Conservation (phyloP, 495 filamentous ascomycete genomes). For the Penicillium verhagenii region DNA sequence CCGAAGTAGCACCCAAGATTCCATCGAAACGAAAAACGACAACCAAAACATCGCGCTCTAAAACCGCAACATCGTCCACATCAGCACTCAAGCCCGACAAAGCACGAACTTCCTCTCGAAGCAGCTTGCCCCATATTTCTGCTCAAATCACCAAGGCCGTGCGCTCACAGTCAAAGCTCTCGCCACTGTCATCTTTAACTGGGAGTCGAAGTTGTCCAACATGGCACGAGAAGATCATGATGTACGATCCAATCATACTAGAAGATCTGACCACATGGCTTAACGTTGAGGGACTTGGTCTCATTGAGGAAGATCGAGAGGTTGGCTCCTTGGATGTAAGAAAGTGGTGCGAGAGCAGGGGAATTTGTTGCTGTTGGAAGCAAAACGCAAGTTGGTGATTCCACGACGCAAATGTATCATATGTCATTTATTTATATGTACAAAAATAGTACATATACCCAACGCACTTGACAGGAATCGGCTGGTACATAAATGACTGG, state of each 20-base stretch:
- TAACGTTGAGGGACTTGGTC: constrained; percentile 65
- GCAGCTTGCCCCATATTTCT: constrained; percentile 47
- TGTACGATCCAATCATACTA: constrained; percentile 88
- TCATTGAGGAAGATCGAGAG: constrained; percentile 64
- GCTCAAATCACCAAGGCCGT: constrained; percentile 66
- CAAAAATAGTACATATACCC: neutral
- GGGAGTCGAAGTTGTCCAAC: constrained; percentile 39
- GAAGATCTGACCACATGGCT: constrained; percentile 87
- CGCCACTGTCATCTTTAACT: constrained; percentile 2
- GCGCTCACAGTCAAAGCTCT: constrained; percentile 49
- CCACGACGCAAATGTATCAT: neutral
- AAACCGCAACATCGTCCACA: neutral
- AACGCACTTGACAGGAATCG: no score
- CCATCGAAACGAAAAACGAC: constrained; percentile 14
- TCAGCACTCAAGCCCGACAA: constrained; percentile 1
- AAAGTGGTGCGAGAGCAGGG: constrained; percentile 82
- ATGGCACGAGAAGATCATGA: constrained; percentile 89
- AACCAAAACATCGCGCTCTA: constrained; percentile 6
- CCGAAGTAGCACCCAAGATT: constrained; percentile 6
- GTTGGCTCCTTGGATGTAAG: constrained; percentile 60
- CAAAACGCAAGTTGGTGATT: constrained; percentile 21
- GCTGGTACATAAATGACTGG: no score
- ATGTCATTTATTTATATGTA: neutral
- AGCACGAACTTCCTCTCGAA: constrained; percentile 1
- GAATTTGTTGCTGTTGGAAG: constrained; percentile 65